Base-by-base conservation (phyloP, 106 monocot genomes). In the Cymbidium sinense region DNA sequence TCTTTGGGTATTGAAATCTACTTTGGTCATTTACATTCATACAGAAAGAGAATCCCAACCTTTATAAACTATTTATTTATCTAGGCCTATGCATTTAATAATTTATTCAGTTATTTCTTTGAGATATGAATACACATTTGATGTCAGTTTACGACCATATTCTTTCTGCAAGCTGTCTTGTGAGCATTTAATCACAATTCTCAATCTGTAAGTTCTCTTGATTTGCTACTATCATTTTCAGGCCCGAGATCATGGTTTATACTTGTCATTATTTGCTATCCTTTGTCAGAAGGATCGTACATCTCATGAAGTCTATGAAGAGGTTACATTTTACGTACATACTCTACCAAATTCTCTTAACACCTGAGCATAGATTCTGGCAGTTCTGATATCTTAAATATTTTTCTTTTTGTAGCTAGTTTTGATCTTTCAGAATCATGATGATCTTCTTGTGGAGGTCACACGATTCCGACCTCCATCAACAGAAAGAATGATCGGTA, bases 381-480 rank as follows among this genome's bases (percentile, higher is more conserved):
- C 31, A 34, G 44, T 17, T 54, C 36, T 51, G 5, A 34, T 73
- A 8, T 43, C 43, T 43, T 43, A 43, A 43, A 43, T 20, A 43
- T 25, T 74, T n/a, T 54, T 15, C 28, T 54, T 51, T 50, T 75
- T 47, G 77, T n/a, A 84, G 84, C 75, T 84, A 70, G n/a, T 76
- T 21, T 37, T 75, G 65, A 64, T 84, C 29, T 76, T 84, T 28
- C 58, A 44, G 79, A 69, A 79, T 76, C 84, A 84, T 10, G 75
- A 84, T 2, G 84, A 84, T 70, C 75, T 84, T 33, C 84, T 39
- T 4, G 74, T 76, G 20, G 84, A 84, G 75, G 47, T 84, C 29
- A 47, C 28, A 35, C 71, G 79, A 44, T 84, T 84, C 52, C 75
- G 74, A 76, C 84, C 84, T 19, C 75, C 33, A 27, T 61, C 4